These are phyloP conservation scores for Thermochaetoides thermophila DNA, from an alignment of 495 filamentous ascomycete genomes.

Conservation along the genomic window DNA sequence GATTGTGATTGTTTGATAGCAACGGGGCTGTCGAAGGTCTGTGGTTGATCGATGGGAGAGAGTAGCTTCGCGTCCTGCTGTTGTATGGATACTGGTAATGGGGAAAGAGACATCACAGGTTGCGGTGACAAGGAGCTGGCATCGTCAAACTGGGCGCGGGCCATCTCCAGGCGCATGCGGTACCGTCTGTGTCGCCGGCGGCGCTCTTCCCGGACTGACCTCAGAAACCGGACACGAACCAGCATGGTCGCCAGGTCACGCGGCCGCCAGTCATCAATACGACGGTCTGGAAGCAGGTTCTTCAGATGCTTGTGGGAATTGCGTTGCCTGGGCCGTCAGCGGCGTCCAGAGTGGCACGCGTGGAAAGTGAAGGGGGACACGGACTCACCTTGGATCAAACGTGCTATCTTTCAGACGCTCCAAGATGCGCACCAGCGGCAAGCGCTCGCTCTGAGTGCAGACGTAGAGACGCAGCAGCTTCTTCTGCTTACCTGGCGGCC, in stretches of 20 bases:
- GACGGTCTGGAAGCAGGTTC: slow-evolving; percentile 19
- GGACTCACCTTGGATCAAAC: slow-evolving; percentile 20
- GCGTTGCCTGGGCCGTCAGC: slow-evolving; percentile 13
- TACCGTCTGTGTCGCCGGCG: slow-evolving; percentile 10
- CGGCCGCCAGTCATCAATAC: slow-evolving; percentile 23
- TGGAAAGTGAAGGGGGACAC: neutral
- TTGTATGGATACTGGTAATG: neutral
- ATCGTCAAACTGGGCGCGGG: neutral
- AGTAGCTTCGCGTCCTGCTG: neutral
- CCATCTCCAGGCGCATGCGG: slow-evolving; percentile 7
- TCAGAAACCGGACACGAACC: slow-evolving; percentile 17
- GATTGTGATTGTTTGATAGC: slow-evolving; percentile 11
- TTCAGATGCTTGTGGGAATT: slow-evolving; percentile 23
- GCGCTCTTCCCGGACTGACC: slow-evolving; percentile 16
- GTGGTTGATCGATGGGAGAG: neutral
- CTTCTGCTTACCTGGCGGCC: slow-evolving; percentile 19
- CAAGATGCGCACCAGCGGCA: slow-evolving; percentile 20
- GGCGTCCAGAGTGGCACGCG: neutral
- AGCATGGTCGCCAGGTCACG: slow-evolving; percentile 18
- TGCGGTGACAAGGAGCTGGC: neutral
- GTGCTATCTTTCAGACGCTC: slow-evolving; percentile 19
- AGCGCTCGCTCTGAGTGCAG: slow-evolving; percentile 21
- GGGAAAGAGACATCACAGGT: neutral
- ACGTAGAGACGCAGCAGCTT: slow-evolving; percentile 21
- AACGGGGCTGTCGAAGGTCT: slow-evolving; percentile 1